Base-by-base conservation (phyloP, 768 basidiomycete genomes). In the Suillus discolor region DNA sequence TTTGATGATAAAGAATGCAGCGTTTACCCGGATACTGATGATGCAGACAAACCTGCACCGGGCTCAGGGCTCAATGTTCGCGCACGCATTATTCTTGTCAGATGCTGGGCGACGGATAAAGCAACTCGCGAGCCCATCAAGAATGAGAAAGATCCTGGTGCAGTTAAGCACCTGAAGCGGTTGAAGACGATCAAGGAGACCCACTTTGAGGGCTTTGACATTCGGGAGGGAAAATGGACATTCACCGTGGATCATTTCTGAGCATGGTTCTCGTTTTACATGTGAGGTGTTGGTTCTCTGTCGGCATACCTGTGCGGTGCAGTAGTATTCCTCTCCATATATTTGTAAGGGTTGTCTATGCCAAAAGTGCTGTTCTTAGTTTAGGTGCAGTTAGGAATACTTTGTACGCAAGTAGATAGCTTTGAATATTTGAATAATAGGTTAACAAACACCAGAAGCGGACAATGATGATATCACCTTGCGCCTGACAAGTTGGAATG, bases 231-330 rank as follows among this genome's bases (percentile, higher is more conserved):
- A 61, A 89, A 86, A 77, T 98, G 97, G 97, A 91, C 88, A 60
- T 99, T 99, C 79, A 88, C 84, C 38, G 97, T 99, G 67, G 89
- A 95, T 74, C 94, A 97, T 80, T 99, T 98, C 82, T 94, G 78
- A 84, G 65, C 36, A 28, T 18, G 16, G 34, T 61, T 62, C 15
- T 45, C 38, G 25, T 28, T n/a, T n/a, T 31, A 7, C 18, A 57
- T 38, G 2, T 28, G 25, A 18, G 39, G 8, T 42, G 57, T 60
- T 60, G 57, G 20, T 60, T 60, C 6, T 60, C 18, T 18, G 11
- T 42, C 28, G 3, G 11, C 59, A 60, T 41, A 39, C 39, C 39
- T 41, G 39, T 28, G 57, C 25, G 1, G 39, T 57, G 57, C 59
- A 42, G 39, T 41, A 42, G 41, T 42, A 20, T 41, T 23, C 59